phyloP scores from a whole-genome alignment of 2,329 filamentous ascomycete species.

The Trichoderma sp. region DNA sequence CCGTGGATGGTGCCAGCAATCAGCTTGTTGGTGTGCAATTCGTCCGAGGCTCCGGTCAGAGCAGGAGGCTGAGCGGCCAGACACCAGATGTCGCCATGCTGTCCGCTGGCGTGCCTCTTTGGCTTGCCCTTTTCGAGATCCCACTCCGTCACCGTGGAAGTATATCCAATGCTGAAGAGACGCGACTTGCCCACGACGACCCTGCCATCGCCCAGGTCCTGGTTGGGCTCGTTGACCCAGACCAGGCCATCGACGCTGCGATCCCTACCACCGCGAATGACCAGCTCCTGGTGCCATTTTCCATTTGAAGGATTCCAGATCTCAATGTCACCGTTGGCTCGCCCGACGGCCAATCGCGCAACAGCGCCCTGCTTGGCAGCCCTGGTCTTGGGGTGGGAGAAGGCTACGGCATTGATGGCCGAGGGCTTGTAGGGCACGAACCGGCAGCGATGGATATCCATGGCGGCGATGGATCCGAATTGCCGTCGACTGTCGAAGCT shows the following conservation, averaged over 20 bases:
- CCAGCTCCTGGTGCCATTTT: conserved; percentile 85
- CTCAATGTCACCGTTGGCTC: conserved; percentile 94
- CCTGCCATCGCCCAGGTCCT: conserved; percentile 64
- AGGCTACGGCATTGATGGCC: conserved; percentile 91
- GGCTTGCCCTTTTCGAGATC: conserved; percentile 79
- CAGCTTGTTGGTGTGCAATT: conserved; percentile 60
- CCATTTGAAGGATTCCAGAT: conserved; percentile 90
- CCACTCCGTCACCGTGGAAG: conserved; percentile 92
- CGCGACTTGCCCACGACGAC: conserved; percentile 71
- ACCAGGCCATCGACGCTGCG: conserved; percentile 86
- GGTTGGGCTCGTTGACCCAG: conserved; percentile 86
- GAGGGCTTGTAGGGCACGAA: conserved; percentile 92
- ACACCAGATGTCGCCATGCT: conserved; percentile 97
- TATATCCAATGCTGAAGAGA: conserved; percentile 95
- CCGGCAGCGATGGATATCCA: conserved; percentile 97
- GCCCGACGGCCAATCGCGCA: conserved; percentile 81
- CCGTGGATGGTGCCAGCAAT: conserved; percentile 90
- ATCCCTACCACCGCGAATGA: conserved; percentile 80
- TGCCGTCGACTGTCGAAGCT: conserved; percentile 9
- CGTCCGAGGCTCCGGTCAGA: conserved; percentile 36
- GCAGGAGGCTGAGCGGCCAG: conserved; percentile 76
- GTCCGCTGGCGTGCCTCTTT: conserved; percentile 81
- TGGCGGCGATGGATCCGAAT: conserved; percentile 43
- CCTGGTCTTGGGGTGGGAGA: conserved; percentile 70
- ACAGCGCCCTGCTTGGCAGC: conserved; percentile 54